A percentile compares a stretch with the other conserved stretches of the same genome.
These are phyloP conservation scores for Arbutus unedo DNA, from an alignment of 148 eudicot genomes.

Conservation along the genomic window DNA sequence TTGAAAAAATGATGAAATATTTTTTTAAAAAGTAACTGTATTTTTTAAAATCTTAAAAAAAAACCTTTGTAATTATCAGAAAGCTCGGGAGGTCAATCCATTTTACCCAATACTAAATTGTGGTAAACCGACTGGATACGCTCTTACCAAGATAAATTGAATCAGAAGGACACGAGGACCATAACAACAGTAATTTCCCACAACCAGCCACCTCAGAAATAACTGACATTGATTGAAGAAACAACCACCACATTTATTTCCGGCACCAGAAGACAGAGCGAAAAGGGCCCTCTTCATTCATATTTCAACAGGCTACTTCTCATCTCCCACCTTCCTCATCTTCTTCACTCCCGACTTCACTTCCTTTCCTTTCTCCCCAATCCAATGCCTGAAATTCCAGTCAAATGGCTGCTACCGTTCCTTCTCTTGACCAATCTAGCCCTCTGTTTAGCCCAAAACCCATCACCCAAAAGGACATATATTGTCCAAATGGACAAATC, in stretches of 20 bases:
- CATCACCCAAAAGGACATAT: slow-evolving; percentile 44
- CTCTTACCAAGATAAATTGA: neutral
- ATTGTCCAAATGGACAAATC: slow-evolving; percentile 73
- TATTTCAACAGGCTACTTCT: neutral
- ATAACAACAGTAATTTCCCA: slow-evolving; percentile 13
- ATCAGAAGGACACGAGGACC: slow-evolving; percentile 5
- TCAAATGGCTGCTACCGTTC: slow-evolving; percentile 31
- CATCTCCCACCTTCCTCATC: neutral
- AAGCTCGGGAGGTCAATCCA: too few species aligned
- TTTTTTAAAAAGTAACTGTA: too few species aligned
- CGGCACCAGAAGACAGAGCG: slow-evolving; percentile 18
- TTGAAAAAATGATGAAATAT: too few species aligned
- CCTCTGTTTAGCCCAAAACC: neutral
- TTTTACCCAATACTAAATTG: too few species aligned
- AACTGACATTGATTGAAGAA: slow-evolving; percentile 35
- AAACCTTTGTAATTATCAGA: too few species aligned
- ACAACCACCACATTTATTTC: slow-evolving; percentile 40
- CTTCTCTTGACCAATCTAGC: slow-evolving; percentile 13
- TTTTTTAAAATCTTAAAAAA: too few species aligned
- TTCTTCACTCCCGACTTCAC: neutral
- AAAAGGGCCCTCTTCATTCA: slow-evolving; percentile 3
- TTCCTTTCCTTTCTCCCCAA: neutral
- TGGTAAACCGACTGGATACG: neutral
- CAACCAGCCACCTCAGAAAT: slow-evolving; percentile 21
- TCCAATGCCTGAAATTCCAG: slow-evolving; percentile 17